Base-by-base conservation (phyloP, 345 rosid species). In the Noccaea caerulescens region DNA sequence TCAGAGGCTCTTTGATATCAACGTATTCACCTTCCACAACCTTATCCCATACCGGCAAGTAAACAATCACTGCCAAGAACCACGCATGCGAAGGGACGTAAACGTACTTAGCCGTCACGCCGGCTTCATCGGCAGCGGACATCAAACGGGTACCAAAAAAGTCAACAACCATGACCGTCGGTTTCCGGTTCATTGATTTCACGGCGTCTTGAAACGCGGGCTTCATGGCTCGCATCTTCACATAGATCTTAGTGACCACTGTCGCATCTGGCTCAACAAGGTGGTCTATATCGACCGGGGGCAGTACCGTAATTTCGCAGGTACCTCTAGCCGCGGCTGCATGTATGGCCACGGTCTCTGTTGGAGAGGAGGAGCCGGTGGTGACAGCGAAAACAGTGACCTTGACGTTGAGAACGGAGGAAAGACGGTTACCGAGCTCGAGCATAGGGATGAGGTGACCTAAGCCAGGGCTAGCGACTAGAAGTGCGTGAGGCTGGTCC, bases 371-470 rank as follows among this genome's bases (percentile, higher is more conserved):
- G 16, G 75, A 33, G 42, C 72, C 68, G n/a, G 55, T 41, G 33
- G 68, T 58, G 46, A 81, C 72, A 0, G 77, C 76, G n/a, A 84
- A 73, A 51, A 85, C 44, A 12, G 89, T 84, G 38, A 86, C 80
- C 4, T 80, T 27, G 50, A 82, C 50, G 63, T 76, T 70, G 50
- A 68, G 82, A 42, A 13, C 43, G 12, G 70, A 60, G 30, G 42
- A 66, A 39, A 91, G 81, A 61, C 82, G 80, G 70, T 82, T 73
- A 5, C 84, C 83, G n/a, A 90, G 84, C 63, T 83, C 91, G 18
- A 87, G 53, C 34, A 71, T 53, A 0, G 96, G 90, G 72, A 85
- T 85, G 5, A 87, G 72, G 73, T 87, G 90, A 32, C 88, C 88
- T 43, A 85, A 30, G 42, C 92, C 88, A 8, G 90, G 92, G 61